Conservation (phyloP, 495 filamentous ascomycete species). For the Tuber indicum region DNA sequence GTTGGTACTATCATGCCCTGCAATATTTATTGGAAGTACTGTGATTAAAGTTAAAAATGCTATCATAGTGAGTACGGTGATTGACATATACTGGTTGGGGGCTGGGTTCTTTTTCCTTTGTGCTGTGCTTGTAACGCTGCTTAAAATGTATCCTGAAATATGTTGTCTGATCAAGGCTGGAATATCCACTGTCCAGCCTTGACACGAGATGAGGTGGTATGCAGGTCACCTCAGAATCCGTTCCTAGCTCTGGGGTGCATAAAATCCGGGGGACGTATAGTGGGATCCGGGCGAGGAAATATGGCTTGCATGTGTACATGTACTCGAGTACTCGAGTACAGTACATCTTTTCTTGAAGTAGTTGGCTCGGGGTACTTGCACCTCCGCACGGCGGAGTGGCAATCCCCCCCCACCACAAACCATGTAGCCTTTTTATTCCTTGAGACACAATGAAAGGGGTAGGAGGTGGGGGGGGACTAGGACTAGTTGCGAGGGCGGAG, state of each 20-base stretch:
- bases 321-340: background rate
- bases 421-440: background rate
- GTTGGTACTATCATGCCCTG: background rate
- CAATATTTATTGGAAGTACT: background rate
- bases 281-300: background rate
- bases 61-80: background rate
- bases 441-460: background rate
- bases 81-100: background rate
- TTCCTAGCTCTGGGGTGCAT: conserved; percentile 1
- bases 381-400: background rate
- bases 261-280: background rate
- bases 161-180: background rate
- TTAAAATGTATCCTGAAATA: background rate
- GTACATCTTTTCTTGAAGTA: background rate
- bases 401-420: background rate
- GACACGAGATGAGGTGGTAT: background rate
- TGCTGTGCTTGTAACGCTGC: background rate
- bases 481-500: background rate
- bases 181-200: background rate
- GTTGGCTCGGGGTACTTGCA: background rate
- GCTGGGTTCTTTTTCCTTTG: background rate
- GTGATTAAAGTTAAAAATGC: background rate
- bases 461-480: background rate
- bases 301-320: background rate
- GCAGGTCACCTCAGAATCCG: background rate